phyloP scores from a whole-genome alignment of 1,284 basidiomycete genomes.

The Pseudozyma sp. region DNA sequence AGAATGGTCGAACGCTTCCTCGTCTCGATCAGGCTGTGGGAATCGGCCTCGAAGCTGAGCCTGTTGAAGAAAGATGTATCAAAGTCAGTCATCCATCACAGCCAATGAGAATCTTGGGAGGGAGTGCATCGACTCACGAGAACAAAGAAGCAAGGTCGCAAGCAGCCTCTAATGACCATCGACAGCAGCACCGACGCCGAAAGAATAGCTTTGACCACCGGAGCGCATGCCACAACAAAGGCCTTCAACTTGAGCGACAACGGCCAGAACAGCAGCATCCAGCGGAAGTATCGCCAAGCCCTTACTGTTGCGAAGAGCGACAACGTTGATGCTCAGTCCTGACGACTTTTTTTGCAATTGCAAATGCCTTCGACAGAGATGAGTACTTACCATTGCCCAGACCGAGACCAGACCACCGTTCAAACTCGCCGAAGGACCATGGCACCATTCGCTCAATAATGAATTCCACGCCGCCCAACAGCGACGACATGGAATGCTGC shows the following conservation, averaged over 20 bases:
- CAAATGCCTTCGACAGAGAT: not conserved
- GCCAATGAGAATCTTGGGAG: not conserved
- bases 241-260: constrained; percentile 12
- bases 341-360: not conserved
- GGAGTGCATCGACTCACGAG: not conserved
- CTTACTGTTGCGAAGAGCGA: not conserved
- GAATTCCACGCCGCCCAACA: not conserved
- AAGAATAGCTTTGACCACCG: constrained; percentile 1
- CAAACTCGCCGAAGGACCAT: constrained; percentile 9
- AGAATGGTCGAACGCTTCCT: not conserved
- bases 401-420: not conserved
- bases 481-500: not conserved
- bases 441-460: constrained; percentile 12
- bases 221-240: not conserved
- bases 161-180: constrained; percentile 2
- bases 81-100: not conserved
- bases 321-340: not conserved
- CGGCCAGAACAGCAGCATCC: constrained; percentile 14
- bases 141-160: not conserved
- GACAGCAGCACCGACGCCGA: constrained; percentile 5
- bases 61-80: not conserved
- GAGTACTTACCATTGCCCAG: constrained; percentile 7
- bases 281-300: constrained; percentile 15
- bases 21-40: not conserved
- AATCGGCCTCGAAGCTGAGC: not conserved